Evolutionary conservation across 169 alveolate genomes (phyloP).

Genomic region (Eimeria maxima): DNA sequence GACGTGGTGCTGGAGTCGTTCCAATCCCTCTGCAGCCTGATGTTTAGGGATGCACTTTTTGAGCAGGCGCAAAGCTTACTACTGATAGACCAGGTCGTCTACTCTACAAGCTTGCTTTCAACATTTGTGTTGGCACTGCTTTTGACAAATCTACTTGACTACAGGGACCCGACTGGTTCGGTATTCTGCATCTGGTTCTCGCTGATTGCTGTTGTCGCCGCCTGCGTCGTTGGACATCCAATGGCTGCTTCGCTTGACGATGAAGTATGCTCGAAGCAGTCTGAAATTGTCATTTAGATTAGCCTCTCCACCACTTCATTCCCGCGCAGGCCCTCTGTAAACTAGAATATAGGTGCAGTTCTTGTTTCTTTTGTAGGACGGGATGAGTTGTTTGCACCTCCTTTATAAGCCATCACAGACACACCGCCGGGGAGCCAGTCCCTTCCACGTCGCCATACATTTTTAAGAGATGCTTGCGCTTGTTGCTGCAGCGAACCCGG

Average conservation of each 20-base stretch:
- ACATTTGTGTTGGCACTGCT: slow-evolving; percentile 54
- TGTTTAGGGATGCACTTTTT: slow-evolving; percentile 34
- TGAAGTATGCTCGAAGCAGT: slow-evolving; percentile 3
- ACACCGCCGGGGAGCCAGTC: too few relatives aligned
- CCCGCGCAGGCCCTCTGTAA: not conserved
- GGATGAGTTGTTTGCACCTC: not conserved
- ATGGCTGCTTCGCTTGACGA: slow-evolving; percentile 66
- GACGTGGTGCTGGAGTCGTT: slow-evolving; percentile 68
- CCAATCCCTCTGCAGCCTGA: slow-evolving; percentile 46
- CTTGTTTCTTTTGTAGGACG: not conserved
- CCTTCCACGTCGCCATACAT: not conserved
- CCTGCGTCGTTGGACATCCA: slow-evolving; percentile 42
- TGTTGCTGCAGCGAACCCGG: slow-evolving; percentile 51
- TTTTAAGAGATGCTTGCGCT: not conserved
- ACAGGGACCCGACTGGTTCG: slow-evolving; percentile 19
- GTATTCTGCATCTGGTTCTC: slow-evolving; percentile 71
- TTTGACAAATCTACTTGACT: slow-evolving; percentile 39
- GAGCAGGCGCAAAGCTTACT: slow-evolving; percentile 66
- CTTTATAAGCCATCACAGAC: not conserved
- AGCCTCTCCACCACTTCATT: not conserved
- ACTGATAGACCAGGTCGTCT: slow-evolving; percentile 60
- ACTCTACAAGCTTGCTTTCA: slow-evolving; percentile 47
- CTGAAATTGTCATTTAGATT: not conserved
- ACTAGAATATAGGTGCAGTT: not conserved
- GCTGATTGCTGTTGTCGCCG: slow-evolving; percentile 39